Evolutionary conservation across 495 filamentous ascomycete species (phyloP).

Genomic region (Immersiella caudata): DNA sequence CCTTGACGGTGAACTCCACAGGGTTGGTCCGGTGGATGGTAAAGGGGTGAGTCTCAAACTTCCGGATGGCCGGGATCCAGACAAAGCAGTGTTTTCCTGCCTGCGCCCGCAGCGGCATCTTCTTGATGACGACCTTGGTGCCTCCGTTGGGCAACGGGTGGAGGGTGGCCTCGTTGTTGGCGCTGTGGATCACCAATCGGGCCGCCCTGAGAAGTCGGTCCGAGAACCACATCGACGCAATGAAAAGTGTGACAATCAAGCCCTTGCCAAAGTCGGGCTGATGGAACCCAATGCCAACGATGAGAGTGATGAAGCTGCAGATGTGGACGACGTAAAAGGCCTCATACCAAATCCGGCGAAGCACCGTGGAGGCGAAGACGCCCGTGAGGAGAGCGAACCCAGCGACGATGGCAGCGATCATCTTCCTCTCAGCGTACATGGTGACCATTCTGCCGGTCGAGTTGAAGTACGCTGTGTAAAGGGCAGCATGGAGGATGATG

Average conservation of each 20-base stretch:
- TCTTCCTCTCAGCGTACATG: slow-evolving; percentile 27
- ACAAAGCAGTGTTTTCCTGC: slow-evolving; percentile 65
- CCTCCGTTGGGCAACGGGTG: slow-evolving; percentile 59
- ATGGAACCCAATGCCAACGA: slow-evolving; percentile 57
- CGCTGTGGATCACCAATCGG: slow-evolving; percentile 52
- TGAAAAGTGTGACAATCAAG: slow-evolving; percentile 49
- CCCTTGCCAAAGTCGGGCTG: slow-evolving; percentile 50
- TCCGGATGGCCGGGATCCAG: slow-evolving; percentile 60
- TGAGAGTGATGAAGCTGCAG: slow-evolving; percentile 50
- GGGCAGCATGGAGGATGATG: slow-evolving; percentile 47
- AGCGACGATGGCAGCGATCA: slow-evolving; percentile 50
- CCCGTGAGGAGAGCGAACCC: slow-evolving; percentile 51
- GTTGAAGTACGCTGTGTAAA: slow-evolving; percentile 49
- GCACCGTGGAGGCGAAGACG: slow-evolving; percentile 47
- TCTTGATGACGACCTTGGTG: slow-evolving; percentile 58
- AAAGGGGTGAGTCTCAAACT: slow-evolving; percentile 63
- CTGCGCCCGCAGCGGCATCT: slow-evolving; percentile 44
- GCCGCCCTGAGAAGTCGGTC: slow-evolving; percentile 56
- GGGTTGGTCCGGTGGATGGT: slow-evolving; percentile 57
- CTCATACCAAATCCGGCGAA: slow-evolving; percentile 57
- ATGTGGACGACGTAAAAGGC: slow-evolving; percentile 62
- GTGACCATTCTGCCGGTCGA: slow-evolving; percentile 25
- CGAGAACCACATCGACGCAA: slow-evolving; percentile 51
- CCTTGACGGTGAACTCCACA: slow-evolving; percentile 58
- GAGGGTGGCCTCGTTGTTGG: slow-evolving; percentile 58